Evolutionary conservation across 768 basidiomycete species (phyloP), one percentile per base, ranked within the genome.

Genomic region (Phanerochaete carnosa): DNA sequence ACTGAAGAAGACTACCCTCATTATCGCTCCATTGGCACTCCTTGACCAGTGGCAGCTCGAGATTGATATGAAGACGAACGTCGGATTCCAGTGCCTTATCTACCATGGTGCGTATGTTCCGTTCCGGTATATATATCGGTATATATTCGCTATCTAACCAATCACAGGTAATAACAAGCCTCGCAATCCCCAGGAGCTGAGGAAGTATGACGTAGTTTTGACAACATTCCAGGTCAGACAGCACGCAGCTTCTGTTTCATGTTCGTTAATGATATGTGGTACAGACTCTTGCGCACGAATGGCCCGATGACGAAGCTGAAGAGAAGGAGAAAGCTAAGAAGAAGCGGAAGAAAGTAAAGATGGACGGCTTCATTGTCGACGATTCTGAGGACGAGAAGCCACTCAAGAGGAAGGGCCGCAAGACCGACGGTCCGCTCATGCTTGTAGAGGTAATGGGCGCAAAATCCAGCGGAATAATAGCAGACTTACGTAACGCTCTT

Each of bases 41-140:
- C 76, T 91, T 12, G 79, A 83, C 52, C 90, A 92, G 61, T 87
- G 86, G 86, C 80, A 81, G 66, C 66, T 75, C 32, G 86, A 87
- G 70, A 81, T 84, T 30, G 83, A 87, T 68, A 75, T 78, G 49
- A 83, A 83, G 74, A 83, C 83, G 1, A 79, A 79, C 60, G 73
- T 74, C 43, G 74, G 71, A 8, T 66, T 86, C 30, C 77, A 74
- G 30, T 82, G 83, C 55, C 69, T 81, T 2, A 83, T 90, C 33
- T 88, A 90, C 68, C 89, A 90, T 66, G 89, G 83, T 69, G 46
- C 5, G 67, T 47, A 19, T 19, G 46, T 47, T 37, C 47, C 39
- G 16, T 32, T 2, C 19, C 19, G 39, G 5, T 32, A 15, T 33
- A 54, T 30, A n/a, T 32, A 8, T 43, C 19, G 39, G 5, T 32